Conservation (phyloP, 192 early-diverging fungal genomes). For the Mortierella alpina region DNA sequence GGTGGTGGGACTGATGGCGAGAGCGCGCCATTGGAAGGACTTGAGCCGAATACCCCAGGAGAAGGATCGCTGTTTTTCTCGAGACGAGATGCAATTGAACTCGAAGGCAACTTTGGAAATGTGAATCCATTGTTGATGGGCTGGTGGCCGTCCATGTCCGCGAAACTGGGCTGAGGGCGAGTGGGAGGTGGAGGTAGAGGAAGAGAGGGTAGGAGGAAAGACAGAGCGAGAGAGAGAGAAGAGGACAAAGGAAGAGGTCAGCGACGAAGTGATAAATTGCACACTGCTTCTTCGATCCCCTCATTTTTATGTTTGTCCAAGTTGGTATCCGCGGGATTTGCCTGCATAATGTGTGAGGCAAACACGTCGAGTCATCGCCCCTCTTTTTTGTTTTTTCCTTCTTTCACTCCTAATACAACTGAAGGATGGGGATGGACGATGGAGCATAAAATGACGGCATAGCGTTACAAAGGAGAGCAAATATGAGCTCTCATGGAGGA, state of each 20-base stretch:
- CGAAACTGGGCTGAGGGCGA: neutral
- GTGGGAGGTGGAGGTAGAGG: neutral
- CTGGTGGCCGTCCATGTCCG: constrained; percentile 16
- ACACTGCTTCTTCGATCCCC: neutral
- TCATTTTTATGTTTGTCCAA: neutral
- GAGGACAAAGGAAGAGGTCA: neutral
- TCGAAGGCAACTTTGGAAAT: constrained; percentile 21
- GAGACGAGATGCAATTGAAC: constrained; percentile 11
- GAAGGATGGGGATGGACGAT: too few relatives aligned
- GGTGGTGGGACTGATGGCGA: constrained; percentile 6
- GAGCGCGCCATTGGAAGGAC: neutral
- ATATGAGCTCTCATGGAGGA: too few relatives aligned
- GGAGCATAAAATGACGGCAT: too few relatives aligned
- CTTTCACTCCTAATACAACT: too few relatives aligned
- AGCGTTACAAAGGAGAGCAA: too few relatives aligned
- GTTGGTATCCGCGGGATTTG: neutral
- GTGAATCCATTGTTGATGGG: constrained; percentile 32
- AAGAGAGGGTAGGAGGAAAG: neutral
- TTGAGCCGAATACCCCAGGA: neutral
- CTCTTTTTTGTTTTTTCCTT: too few relatives aligned
- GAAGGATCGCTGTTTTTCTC: constrained; percentile 3
- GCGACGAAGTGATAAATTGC: neutral
- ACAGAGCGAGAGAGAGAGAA: neutral
- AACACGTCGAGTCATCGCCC: too few relatives aligned
- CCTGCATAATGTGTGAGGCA: too few relatives aligned